Conservation (phyloP, 2,329 filamentous ascomycete genomes). For the Aspergillus sp. region DNA sequence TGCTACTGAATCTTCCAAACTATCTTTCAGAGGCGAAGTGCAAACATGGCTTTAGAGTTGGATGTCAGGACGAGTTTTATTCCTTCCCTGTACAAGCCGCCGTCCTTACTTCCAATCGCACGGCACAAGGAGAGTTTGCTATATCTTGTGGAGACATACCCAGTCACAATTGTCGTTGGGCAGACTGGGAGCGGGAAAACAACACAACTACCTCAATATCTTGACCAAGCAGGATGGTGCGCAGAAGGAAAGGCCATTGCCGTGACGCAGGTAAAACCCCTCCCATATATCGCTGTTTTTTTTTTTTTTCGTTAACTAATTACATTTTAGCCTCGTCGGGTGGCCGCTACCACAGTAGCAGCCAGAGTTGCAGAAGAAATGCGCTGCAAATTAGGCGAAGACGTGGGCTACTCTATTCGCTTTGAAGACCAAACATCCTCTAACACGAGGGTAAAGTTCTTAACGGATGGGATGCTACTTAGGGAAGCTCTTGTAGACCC, state of each 20-base stretch:
- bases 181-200: constrained; percentile 96
- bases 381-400: constrained; percentile 80
- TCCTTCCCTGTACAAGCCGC: constrained; percentile 80
- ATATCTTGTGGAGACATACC: constrained; percentile 80
- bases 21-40: background rate
- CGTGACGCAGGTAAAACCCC: constrained; percentile 75
- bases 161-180: constrained; percentile 85
- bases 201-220: constrained; percentile 89
- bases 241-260: constrained; percentile 78
- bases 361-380: constrained; percentile 86
- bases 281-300: background rate
- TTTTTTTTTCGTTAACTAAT: background rate
- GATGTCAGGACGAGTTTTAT: constrained; percentile 58
- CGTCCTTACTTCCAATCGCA: constrained; percentile 80
- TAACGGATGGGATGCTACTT: constrained; percentile 89
- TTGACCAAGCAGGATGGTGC: constrained; percentile 88
- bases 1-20: constrained; percentile 2
- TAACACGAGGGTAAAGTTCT: constrained; percentile 85
- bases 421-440: constrained; percentile 90
- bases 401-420: constrained; percentile 88
- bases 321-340: constrained; percentile 69
- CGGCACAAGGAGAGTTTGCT: constrained; percentile 76
- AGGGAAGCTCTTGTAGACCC: constrained; percentile 93
- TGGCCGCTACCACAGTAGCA: constrained; percentile 89
- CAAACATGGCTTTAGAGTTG: constrained; percentile 43